Base-by-base conservation (phyloP, 2,329 filamentous ascomycete genomes). In the Calonectria montana region DNA sequence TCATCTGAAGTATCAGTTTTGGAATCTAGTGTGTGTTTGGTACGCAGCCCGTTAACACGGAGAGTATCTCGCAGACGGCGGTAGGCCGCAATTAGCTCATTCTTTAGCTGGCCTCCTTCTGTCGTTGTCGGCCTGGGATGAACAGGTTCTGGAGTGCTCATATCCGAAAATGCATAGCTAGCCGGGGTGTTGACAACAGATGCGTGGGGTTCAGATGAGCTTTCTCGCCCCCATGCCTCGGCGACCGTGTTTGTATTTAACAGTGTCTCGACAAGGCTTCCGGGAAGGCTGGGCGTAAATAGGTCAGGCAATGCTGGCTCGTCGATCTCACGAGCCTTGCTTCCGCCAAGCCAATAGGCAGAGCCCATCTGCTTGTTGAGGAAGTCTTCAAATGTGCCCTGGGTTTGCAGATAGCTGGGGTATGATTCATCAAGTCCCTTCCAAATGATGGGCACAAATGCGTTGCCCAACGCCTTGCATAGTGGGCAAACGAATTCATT, bases 401-500 rank as follows among this genome's bases (percentile, higher is more conserved):
- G 81, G 6, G 91, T 85, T 64, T 91, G 88, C 43, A 98, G 85
- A n/a, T 91, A 88, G 4, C 94, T 93, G 0, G 94, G 92, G 73
- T 96, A 95, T 2, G 92, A 91, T 80, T 98, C 94, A 77, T 97
- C 94, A 79, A 97, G 93, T 29, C 94, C 94, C 81, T 96, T 97
- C 97, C 97, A 99, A 43, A 97, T 92, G 73, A 99, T 95, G 0
- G 97, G 97, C 43, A 99, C 83, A 84, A 99, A 99, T 0, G 94
- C 91, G 81, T 99, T 99, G 3, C 97, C 97, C 0, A 99, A 88
- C 4, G 97, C 97, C 83, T 99, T 99, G 86, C 97, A 99, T 1
- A 99, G 88, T 1, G 97, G 97, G 77, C 97, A 99, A 67, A 98
- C 94, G 82, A 99, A 99, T 79, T 99, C 97, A 74, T 97, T 94